These are phyloP conservation scores for Botrytis paeoniae DNA, from an alignment of 2,329 filamentous ascomycete genomes.

Conservation along the genomic window DNA sequence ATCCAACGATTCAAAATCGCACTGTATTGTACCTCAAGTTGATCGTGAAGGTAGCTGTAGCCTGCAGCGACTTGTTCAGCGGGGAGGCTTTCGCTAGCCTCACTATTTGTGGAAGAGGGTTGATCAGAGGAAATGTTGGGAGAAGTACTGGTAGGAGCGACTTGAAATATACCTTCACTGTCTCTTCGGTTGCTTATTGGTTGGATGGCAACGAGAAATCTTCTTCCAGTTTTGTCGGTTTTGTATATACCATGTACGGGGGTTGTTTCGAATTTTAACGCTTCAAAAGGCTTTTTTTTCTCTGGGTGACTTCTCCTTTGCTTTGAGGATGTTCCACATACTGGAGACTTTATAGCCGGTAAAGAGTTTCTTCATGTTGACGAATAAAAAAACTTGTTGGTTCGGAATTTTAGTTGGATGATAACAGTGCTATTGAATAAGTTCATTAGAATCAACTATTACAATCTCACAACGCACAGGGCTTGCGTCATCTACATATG, in stretches of 20 bases:
- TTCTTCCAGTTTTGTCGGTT: neutral
- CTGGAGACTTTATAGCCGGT: neutral
- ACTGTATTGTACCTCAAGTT: conserved; percentile 22
- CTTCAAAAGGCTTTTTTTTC: neutral
- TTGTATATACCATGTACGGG: conserved; percentile 29
- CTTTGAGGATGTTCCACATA: neutral
- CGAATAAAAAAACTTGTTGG: neutral
- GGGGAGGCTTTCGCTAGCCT: neutral
- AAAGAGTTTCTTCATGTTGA: neutral
- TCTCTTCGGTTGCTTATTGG: conserved; percentile 18
- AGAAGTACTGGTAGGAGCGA: neutral
- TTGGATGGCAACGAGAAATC: conserved; percentile 8
- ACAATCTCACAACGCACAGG: neutral
- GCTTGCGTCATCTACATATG: neutral
- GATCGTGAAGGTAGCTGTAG: conserved; percentile 23
- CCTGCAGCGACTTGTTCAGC: conserved; percentile 6
- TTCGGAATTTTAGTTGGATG: neutral
- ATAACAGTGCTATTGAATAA: neutral
- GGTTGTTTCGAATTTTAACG: neutral
- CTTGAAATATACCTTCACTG: conserved; percentile 20
- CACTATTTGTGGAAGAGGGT: too few relatives aligned
- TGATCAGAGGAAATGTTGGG: neutral
- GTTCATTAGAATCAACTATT: neutral
- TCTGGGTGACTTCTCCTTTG: neutral
- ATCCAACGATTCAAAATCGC: conserved; percentile 22